phyloP scores from a whole-genome alignment of 2,329 filamentous ascomycete genomes.

The Fusarium begoniae region DNA sequence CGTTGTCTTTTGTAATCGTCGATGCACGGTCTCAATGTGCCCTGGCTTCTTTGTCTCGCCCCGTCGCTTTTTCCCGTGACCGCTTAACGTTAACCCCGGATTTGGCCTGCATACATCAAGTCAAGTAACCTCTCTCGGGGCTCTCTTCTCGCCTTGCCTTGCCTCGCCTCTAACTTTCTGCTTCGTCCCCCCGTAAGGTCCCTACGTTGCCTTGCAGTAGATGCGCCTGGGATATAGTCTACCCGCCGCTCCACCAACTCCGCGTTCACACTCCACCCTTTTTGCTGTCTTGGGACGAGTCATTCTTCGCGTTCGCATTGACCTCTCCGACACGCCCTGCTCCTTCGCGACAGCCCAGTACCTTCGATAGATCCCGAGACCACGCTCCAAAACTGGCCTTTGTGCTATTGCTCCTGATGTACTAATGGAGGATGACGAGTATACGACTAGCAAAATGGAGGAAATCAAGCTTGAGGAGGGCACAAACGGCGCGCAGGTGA shows the following conservation, averaged over 20 bases:
- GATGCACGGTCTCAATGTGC: slow-evolving; percentile 32
- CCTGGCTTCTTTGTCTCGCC: slow-evolving; percentile 22
- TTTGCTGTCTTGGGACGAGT: slow-evolving; percentile 37
- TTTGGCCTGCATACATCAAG: slow-evolving; percentile 25
- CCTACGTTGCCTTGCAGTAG: slow-evolving; percentile 1
- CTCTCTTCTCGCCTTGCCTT: slow-evolving; percentile 11
- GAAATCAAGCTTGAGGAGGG: slow-evolving; percentile 56
- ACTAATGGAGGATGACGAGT: slow-evolving; percentile 55
- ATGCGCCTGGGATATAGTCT: slow-evolving; percentile 34
- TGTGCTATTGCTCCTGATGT: slow-evolving; percentile 36
- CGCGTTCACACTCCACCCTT: slow-evolving; percentile 40
- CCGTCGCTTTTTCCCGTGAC: slow-evolving; percentile 23
- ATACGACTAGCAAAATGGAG: slow-evolving; percentile 54
- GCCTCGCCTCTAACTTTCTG: slow-evolving; percentile 9
- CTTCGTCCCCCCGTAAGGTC: slow-evolving; percentile 25
- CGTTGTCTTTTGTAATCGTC: slow-evolving; percentile 32
- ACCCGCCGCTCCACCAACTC: slow-evolving; percentile 41
- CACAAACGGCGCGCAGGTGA: slow-evolving; percentile 50
- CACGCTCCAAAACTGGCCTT: slow-evolving; percentile 9
- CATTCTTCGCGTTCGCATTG: slow-evolving; percentile 35
- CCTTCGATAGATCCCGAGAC: slow-evolving; percentile 10
- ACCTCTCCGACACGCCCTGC: slow-evolving; percentile 25
- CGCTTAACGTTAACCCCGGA: slow-evolving; percentile 14
- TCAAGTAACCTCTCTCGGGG: slow-evolving; percentile 13
- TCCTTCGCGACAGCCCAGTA: slow-evolving; percentile 14